Evolutionary conservation across 371 early-diverging fungal species (phyloP), one percentile per base, ranked within the genome.

Genomic region (Mucor irregularis): DNA sequence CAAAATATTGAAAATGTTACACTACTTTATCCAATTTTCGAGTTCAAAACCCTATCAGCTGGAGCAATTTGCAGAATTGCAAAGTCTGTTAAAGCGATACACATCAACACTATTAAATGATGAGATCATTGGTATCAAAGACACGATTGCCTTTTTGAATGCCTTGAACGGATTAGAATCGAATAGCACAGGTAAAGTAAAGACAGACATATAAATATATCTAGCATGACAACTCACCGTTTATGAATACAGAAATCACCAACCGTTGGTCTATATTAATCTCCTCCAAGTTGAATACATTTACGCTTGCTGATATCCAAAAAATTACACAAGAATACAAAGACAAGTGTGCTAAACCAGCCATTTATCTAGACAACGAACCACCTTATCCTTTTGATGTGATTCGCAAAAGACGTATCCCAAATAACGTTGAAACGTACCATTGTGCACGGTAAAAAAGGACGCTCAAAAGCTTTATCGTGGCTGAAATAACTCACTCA

Each of bases 321-420:
- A 28, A 45, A 1, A 57, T 76, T 19, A 66, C 71, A 11, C 29
- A 53, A 3, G 51, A 68, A 26, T 66, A 52, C 35, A 49, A 58
- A 17, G 62, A 66, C 26, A 76, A 56, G 50, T 76, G 70, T 56
- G 69, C 69, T 6, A 62, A 65, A 37, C 73, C 76, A 11, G 61
- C 64, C 0, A 66, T 76, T 22, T 76, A 76, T 50, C 43, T 76
- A 3, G 62, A 76, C 19, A 62, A 56, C 9, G 56, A 64, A 22
- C 22, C 45, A 1, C 50, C 52, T 10, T 56, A 64, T 31, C 39
- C 25, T 11, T 61, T 59, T 26, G 76, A 76, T 51, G 70, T 72
- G 9, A 66, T 76, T 43, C 63, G 68, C 19, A 76, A 76, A 38
- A 51, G 64, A 34, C 57, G 65, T 13, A 19, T 63, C n/a, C 10